These are phyloP conservation scores for Uncinocarpus reesii DNA, from an alignment of 2,329 filamentous ascomycete species.

Conservation along the genomic window DNA sequence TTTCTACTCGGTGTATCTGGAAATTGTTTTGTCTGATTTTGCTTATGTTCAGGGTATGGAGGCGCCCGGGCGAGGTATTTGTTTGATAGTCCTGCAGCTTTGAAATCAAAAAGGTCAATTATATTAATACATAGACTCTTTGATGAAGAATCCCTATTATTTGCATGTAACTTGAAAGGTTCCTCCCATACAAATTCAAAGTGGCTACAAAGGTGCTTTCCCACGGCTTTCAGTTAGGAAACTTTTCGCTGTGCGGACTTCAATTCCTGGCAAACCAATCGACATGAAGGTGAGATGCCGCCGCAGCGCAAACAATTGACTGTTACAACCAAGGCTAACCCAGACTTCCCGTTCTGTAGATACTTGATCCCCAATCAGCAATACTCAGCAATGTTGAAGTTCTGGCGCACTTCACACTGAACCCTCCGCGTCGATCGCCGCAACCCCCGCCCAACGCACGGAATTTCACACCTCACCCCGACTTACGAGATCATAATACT, in stretches of 20 bases:
- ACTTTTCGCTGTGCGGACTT: no score
- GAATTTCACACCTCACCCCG: slow-evolving; percentile 34
- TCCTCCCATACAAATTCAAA: background rate
- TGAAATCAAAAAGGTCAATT: slow-evolving; percentile 5
- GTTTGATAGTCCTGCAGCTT: slow-evolving; percentile 6
- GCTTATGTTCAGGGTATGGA: slow-evolving; percentile 6
- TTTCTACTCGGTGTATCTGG: slow-evolving; percentile 11
- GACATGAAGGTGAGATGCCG: slow-evolving; percentile 1
- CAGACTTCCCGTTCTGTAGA: slow-evolving; percentile 21
- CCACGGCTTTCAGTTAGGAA: background rate
- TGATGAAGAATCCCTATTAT: no score
- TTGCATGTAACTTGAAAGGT: no score
- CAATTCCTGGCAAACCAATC: background rate
- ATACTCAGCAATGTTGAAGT: slow-evolving; percentile 38
- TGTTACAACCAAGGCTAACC: background rate
- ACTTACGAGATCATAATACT: slow-evolving; percentile 38
- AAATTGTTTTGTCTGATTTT: slow-evolving; percentile 11
- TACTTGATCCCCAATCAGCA: slow-evolving; percentile 38
- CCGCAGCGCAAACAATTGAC: background rate
- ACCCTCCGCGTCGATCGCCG: slow-evolving; percentile 34
- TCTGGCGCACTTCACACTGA: slow-evolving; percentile 32
- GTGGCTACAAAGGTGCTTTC: background rate
- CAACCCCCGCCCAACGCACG: slow-evolving; percentile 30
- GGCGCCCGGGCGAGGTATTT: slow-evolving; percentile 10
- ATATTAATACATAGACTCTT: no score